phyloP scores from a whole-genome alignment of 1,139 yeast species.

The Geotrichum phurueaensis region DNA sequence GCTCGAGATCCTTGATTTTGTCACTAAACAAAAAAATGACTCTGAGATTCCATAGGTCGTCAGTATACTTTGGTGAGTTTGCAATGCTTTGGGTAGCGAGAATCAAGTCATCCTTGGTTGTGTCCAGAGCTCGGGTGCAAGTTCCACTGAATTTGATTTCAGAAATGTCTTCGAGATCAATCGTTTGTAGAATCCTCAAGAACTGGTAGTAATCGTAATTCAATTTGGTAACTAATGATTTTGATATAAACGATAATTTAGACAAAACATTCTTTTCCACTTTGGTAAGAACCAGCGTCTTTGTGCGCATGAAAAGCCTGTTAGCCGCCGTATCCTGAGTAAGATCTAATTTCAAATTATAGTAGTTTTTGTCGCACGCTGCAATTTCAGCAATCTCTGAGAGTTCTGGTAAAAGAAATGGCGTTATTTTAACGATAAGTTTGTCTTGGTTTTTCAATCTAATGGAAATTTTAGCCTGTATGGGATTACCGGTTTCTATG shows the following conservation, averaged over 20 bases:
- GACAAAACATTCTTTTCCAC: conserved; percentile 42
- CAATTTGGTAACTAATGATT: conserved; percentile 20
- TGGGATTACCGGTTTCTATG: conserved; percentile 44
- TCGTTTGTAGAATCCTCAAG: conserved; percentile 4
- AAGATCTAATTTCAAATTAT: conserved; percentile 43
- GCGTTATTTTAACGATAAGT: conserved; percentile 40
- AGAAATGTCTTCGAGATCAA: conserved; percentile 6
- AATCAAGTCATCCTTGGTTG: conserved; percentile 53
- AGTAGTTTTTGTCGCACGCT: conserved; percentile 43
- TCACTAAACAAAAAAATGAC: conserved; percentile 61
- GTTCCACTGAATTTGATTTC: conserved; percentile 7
- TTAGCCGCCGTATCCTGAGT: conserved; percentile 38
- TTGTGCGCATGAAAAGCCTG: conserved; percentile 36
- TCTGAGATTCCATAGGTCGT: conserved; percentile 62
- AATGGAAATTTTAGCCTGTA: conserved; percentile 43
- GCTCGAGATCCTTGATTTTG: conserved; percentile 7
- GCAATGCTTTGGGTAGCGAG: conserved; percentile 48
- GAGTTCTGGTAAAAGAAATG: conserved; percentile 65
- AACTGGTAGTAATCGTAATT: background rate
- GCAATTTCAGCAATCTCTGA: conserved; percentile 42
- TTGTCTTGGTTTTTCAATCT: conserved; percentile 39
- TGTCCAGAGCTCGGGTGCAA: conserved; percentile 21
- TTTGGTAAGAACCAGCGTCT: conserved; percentile 48
- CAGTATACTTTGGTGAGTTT: conserved; percentile 41
- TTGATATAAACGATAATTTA: conserved; percentile 36